phyloP scores from a whole-genome alignment of 176 grass and related monocot genomes.

The Musa beccarii region DNA sequence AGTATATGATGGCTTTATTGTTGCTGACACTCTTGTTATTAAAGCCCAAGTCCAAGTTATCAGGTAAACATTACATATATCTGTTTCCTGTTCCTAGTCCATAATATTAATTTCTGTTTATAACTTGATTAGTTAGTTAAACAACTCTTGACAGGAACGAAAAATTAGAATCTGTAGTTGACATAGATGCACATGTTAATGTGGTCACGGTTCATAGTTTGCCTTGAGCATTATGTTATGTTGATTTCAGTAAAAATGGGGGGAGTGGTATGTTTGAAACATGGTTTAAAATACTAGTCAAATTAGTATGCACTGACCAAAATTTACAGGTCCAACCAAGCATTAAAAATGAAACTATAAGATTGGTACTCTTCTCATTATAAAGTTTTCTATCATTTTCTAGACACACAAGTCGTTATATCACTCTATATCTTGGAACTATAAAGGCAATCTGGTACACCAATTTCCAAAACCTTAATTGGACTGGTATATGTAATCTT shows the following conservation, averaged over 20 bases:
- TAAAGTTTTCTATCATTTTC: too few species aligned
- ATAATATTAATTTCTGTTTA: constrained; percentile 1
- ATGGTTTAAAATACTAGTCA: too few species aligned
- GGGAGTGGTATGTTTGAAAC: too few species aligned
- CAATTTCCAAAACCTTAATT: too few species aligned
- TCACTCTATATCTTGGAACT: too few species aligned
- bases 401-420: too few species aligned
- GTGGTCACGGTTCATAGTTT: background rate
- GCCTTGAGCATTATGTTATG: background rate
- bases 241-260: background rate
- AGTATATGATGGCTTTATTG: constrained; percentile 85
- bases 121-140: background rate
- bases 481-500: background rate
- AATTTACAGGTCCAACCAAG: too few species aligned
- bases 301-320: too few species aligned
- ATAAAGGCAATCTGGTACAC: too few species aligned
- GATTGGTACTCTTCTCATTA: too few species aligned
- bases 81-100: constrained; percentile 17
- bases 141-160: background rate
- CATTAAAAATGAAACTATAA: too few species aligned
- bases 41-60: constrained; percentile 99
- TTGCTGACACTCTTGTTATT: constrained; percentile 82
- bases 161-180: background rate
- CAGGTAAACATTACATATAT: constrained; percentile 34
- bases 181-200: background rate